Evolutionary conservation across 345 rosid genomes (phyloP).

Genomic region (Angophora floribunda): DNA sequence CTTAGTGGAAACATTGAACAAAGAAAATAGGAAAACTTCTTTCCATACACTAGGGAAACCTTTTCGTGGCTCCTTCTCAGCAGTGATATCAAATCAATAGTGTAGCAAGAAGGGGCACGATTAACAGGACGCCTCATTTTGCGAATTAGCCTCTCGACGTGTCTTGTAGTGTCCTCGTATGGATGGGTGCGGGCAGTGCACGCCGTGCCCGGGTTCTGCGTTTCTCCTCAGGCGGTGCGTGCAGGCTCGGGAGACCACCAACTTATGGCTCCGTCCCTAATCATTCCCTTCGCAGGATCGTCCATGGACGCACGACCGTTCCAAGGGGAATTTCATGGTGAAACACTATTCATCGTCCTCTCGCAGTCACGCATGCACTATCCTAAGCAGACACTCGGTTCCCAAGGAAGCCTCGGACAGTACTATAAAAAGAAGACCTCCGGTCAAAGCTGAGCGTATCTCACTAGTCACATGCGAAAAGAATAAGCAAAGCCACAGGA

Average conservation of each 20-base stretch:
- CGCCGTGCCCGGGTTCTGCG: no score
- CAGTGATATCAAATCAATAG: no score
- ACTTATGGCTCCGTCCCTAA: background rate
- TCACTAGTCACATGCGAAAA: background rate
- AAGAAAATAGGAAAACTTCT: no score
- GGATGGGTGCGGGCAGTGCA: no score
- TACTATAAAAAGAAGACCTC: background rate
- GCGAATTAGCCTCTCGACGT: no score
- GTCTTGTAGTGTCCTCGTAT: no score
- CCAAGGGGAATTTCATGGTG: background rate
- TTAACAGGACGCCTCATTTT: no score
- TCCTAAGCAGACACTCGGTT: background rate
- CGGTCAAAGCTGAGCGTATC: background rate
- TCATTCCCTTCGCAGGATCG: background rate
- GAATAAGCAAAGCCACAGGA: background rate
- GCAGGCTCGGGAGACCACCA: background rate
- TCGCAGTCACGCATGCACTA: background rate
- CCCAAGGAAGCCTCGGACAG: background rate
- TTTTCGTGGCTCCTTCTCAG: no score
- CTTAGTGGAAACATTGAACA: no score
- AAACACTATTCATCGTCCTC: background rate
- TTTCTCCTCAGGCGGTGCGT: no score
- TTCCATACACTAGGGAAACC: no score
- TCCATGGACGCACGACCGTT: background rate
- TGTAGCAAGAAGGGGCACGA: no score